Conservation (phyloP, 2,329 filamentous ascomycete species). For the Phymatotrichopsis omnivora region DNA sequence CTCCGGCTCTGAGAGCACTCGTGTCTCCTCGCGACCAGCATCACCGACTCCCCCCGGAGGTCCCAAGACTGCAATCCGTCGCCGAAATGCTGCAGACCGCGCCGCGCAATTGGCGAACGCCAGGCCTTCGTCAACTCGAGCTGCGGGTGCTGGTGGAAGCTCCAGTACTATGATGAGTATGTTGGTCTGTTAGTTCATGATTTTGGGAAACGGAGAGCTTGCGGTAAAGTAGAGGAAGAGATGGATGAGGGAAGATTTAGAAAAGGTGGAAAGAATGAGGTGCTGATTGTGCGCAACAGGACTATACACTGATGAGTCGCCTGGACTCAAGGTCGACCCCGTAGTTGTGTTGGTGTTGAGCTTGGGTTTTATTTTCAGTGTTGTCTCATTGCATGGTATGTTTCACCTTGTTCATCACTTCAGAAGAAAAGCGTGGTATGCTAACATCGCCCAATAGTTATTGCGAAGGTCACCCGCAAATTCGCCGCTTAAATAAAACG, state of each 20-base stretch:
- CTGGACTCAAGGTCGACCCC: constrained; percentile 92
- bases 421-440: constrained; percentile 15
- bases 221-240: neutral
- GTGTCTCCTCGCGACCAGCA: constrained; percentile 61
- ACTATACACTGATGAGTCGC: constrained; percentile 97
- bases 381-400: constrained; percentile 94
- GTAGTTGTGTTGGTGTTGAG: constrained; percentile 94
- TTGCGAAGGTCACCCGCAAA: constrained; percentile 86
- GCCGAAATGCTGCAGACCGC: constrained; percentile 90
- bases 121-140: constrained; percentile 80
- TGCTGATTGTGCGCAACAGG: constrained; percentile 39
- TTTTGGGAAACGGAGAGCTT: too few species aligned
- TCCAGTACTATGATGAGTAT: constrained; percentile 97
- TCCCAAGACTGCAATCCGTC: constrained; percentile 87
- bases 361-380: constrained; percentile 96
- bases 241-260: constrained; percentile 1
- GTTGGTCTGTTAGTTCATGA: constrained; percentile 35
- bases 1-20: constrained; percentile 40
- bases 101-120: constrained; percentile 96
- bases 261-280: constrained; percentile 1
- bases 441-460: constrained; percentile 49
- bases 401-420: constrained; percentile 26
- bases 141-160: constrained; percentile 88
- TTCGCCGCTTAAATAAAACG: constrained; percentile 47
- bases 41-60: constrained; percentile 87